phyloP scores from a whole-genome alignment of 768 basidiomycete species.

The Lactarius indigo region DNA sequence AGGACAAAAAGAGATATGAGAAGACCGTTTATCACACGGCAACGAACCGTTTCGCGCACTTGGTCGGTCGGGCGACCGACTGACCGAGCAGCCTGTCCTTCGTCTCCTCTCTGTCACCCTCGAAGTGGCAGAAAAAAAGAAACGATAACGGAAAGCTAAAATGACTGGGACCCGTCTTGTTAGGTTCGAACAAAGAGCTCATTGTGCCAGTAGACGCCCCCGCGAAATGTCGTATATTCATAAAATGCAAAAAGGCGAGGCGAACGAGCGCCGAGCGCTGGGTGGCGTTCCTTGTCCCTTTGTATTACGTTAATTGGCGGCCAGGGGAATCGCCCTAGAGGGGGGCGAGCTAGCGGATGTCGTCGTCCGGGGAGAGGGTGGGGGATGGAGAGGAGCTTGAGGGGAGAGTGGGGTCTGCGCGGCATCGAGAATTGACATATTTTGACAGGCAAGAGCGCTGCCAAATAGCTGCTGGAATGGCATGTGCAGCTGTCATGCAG shows the following conservation, averaged over 20 bases:
- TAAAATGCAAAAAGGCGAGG: background rate
- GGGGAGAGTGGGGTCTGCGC: background rate
- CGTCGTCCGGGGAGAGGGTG: background rate
- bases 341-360: background rate
- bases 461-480: background rate
- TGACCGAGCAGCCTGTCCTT: background rate
- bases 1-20: background rate
- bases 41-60: constrained; percentile 18
- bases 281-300: background rate
- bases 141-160: constrained; percentile 1
- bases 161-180: background rate
- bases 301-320: background rate
- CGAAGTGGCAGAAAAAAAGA: background rate
- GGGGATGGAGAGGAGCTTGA: background rate
- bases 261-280: background rate
- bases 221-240: background rate
- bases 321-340: background rate
- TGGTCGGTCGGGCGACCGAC: background rate
- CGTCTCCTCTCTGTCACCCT: background rate
- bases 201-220: background rate
- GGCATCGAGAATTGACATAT: background rate
- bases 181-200: background rate
- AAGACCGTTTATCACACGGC: constrained; percentile 8
- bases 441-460: background rate
- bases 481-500: background rate